These are phyloP conservation scores for Penicillium rolfsii DNA, from an alignment of 2,329 filamentous ascomycete species.

Conservation along the genomic window DNA sequence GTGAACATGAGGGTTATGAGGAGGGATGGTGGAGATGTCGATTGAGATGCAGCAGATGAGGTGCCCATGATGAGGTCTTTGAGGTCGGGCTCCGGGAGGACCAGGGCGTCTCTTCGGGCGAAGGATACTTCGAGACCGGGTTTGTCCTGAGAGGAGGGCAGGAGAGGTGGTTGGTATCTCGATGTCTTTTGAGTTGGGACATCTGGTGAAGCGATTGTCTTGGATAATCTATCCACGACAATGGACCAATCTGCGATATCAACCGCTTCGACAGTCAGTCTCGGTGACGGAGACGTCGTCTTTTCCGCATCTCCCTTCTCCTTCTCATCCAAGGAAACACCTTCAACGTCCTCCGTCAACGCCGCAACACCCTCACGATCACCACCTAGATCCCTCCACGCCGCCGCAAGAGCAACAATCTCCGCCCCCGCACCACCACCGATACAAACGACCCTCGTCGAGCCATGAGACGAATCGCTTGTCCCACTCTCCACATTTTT, in stretches of 20 bases:
- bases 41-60: background rate
- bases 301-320: background rate
- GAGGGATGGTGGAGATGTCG: conserved; percentile 35
- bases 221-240: conserved; percentile 63
- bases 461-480: background rate
- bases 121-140: conserved; percentile 45
- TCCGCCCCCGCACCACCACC: conserved; percentile 70
- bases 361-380: conserved; percentile 15
- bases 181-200: conserved; percentile 36
- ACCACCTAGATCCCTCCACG: conserved; percentile 45
- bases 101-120: conserved; percentile 56
- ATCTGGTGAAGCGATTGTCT: conserved; percentile 52
- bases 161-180: conserved; percentile 36
- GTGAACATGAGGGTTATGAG: conserved; percentile 90
- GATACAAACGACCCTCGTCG: conserved; percentile 56
- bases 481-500: background rate
- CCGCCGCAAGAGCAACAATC: conserved; percentile 65
- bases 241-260: conserved; percentile 79
- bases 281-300: conserved; percentile 3
- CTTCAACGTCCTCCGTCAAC: conserved; percentile 20
- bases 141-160: conserved; percentile 11
- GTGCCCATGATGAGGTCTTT: conserved; percentile 37
- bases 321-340: conserved; percentile 22
- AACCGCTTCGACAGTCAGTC: conserved; percentile 63
- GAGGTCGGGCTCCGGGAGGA: conserved; percentile 43